These are phyloP conservation scores for Saksenaea vasiformis DNA, from an alignment of 371 early-diverging fungal genomes.

Conservation along the genomic window DNA sequence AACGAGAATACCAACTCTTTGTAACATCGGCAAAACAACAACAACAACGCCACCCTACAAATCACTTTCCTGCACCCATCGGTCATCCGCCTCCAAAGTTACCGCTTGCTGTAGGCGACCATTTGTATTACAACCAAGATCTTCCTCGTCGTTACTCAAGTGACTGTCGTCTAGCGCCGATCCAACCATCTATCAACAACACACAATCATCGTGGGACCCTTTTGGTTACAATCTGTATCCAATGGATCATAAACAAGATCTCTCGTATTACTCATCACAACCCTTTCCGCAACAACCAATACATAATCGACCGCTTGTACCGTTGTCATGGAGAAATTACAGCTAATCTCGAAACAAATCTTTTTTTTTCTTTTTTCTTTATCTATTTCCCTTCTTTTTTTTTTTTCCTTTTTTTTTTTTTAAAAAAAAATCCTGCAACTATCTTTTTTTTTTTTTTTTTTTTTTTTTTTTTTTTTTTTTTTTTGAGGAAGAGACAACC, in stretches of 20 bases:
- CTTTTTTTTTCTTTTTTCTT: background rate
- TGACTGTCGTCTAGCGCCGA: slow-evolving; percentile 1
- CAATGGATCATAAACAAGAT: background rate
- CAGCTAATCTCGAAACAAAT: background rate
- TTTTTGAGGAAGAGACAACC: no score
- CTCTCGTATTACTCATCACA: background rate
- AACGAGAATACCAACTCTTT: slow-evolving; percentile 4
- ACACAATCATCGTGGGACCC: background rate
- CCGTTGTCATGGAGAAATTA: background rate
- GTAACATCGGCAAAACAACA: slow-evolving; percentile 7
- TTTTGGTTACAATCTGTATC: background rate
- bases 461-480: background rate
- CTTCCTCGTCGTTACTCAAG: background rate
- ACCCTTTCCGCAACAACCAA: background rate
- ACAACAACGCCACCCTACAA: background rate
- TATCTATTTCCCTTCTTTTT: background rate
- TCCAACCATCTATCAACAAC: background rate
- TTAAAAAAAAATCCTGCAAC: background rate
- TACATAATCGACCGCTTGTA: background rate
- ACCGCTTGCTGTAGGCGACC: background rate
- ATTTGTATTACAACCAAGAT: background rate
- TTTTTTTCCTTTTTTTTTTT: background rate
- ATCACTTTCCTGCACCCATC: background rate
- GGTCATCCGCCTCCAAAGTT: slow-evolving; percentile 2
- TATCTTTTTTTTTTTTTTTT: background rate